These are phyloP conservation scores for Durio zibethinus DNA, from an alignment of 345 rosid species.

Conservation along the genomic window DNA sequence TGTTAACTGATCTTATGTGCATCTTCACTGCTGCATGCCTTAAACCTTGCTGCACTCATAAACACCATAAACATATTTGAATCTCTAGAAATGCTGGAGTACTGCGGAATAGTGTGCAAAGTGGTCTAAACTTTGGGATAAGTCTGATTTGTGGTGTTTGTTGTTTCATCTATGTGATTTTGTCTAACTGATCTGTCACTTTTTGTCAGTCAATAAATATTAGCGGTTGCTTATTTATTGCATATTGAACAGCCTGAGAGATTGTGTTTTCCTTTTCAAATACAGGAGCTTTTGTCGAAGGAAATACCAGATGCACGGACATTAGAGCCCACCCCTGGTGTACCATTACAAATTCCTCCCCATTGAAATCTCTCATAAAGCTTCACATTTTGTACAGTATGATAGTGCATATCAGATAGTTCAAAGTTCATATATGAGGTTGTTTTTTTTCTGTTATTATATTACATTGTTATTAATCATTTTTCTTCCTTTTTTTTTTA, in stretches of 20 bases:
- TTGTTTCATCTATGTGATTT: too few species aligned
- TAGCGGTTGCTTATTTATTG: background rate
- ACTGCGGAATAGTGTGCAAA: background rate
- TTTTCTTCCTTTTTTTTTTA: background rate
- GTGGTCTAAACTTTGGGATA: background rate
- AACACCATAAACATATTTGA: background rate
- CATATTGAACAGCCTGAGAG: background rate
- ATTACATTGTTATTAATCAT: background rate
- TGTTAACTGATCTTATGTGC: too few species aligned
- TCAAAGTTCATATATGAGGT: background rate
- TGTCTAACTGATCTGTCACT: background rate
- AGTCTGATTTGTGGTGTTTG: background rate
- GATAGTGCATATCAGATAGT: background rate
- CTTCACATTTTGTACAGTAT: background rate
- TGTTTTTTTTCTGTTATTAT: background rate
- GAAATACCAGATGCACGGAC: slow-evolving; percentile 65
- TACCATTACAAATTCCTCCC: slow-evolving; percentile 50
- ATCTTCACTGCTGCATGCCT: too few species aligned
- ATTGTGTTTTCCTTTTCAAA: background rate
- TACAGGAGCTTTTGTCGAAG: slow-evolving; percentile 62
- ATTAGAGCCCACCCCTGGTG: slow-evolving; percentile 69
- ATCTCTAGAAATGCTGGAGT: background rate
- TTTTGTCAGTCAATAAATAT: background rate
- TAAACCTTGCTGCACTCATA: background rate
- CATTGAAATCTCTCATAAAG: slow-evolving; percentile 18